Evolutionary conservation across 805 yeast species (phyloP), one percentile per base, ranked within the genome.

Genomic region (Zygosaccharomyces bailii): DNA sequence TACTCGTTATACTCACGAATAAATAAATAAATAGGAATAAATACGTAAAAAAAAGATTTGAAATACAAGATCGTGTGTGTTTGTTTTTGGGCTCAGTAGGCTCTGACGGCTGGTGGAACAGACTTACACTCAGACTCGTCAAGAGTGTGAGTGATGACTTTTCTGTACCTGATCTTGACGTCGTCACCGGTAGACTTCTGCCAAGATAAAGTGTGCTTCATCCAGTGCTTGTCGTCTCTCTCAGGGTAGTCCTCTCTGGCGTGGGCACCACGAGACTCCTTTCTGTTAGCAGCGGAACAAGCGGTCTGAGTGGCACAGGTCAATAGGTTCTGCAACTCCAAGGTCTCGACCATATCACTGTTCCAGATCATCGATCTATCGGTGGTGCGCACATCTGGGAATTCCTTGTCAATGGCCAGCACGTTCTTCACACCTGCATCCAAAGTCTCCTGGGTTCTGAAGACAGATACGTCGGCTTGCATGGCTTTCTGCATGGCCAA

Each of bases 281-380:
- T 83, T 78, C 99, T 87, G 45, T 88, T 95, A 51, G 93, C 89
- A 42, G 99, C 99, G 51, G 95, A 79, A 54, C 73, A 74, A 25
- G 98, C 98, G 42, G 97, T 90, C 76, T 93, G 99, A 53, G 84
- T 81, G 50, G 98, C 98, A 76, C 97, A 88, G 41, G 98, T 90
- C 68, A 91, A 78, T 76, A 91, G 78, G 82, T 91, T 91, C 71
- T 90, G 96, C 67, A 91, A 77, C 72, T 91, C 99, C 59, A 93
- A 76, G 44, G 98, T 86, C 75, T 91, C 99, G 42, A 90, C 95
- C 65, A 91, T 75, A 68, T 91, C 99, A 40, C 96, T 83, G 78
- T 91, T 91, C 99, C 99, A 91, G 65, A 91, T 90, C 97, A 93
- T 88, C 11, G 96, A 88, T 73, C 96, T 82, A 69, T 91, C 99